A percentile compares a stretch with the other conserved stretches of the same genome.
Conservation (phyloP, 805 yeast genomes). For the Diddensiella santjacobensis region DNA sequence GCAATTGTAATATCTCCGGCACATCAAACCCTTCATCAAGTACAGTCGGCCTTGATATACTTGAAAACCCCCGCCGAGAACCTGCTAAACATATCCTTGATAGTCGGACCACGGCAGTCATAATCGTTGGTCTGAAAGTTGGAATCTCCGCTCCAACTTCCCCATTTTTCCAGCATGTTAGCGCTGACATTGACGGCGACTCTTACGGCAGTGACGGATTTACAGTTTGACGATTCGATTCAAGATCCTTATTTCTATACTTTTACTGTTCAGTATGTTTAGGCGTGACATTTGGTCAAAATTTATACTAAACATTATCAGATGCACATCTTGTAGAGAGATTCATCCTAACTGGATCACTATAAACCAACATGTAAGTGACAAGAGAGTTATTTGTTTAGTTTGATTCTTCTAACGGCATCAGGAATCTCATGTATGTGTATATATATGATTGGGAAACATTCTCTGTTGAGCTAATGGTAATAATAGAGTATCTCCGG, state of each 20-base stretch:
- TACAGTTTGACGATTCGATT: conserved; percentile 58
- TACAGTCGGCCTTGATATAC: not conserved
- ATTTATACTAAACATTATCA: too few species aligned
- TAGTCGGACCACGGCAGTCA: not conserved
- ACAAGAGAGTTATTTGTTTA: too few species aligned
- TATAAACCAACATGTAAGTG: conserved; percentile 55
- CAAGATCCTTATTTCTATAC: conserved; percentile 68
- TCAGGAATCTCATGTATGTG: conserved; percentile 20
- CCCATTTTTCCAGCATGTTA: conserved; percentile 29
- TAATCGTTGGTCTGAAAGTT: too few species aligned
- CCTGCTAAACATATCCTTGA: not conserved
- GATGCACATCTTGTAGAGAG: conserved; percentile 78
- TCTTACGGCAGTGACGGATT: conserved; percentile 50
- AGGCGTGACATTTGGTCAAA: too few species aligned
- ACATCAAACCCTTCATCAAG: not conserved
- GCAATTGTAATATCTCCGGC: not conserved
- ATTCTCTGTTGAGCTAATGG: conserved; percentile 4
- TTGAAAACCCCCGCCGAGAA: not conserved
- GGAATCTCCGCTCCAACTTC: too few species aligned
- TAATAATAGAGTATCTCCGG: conserved; percentile 45
- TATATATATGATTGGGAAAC: not conserved
- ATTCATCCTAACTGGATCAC: conserved; percentile 64
- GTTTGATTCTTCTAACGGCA: not conserved
- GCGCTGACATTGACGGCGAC: conserved; percentile 40
- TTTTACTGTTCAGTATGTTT: conserved; percentile 49